These are phyloP conservation scores for Vicia faba DNA, from an alignment of 306 rosid genomes.

Conservation along the genomic window DNA sequence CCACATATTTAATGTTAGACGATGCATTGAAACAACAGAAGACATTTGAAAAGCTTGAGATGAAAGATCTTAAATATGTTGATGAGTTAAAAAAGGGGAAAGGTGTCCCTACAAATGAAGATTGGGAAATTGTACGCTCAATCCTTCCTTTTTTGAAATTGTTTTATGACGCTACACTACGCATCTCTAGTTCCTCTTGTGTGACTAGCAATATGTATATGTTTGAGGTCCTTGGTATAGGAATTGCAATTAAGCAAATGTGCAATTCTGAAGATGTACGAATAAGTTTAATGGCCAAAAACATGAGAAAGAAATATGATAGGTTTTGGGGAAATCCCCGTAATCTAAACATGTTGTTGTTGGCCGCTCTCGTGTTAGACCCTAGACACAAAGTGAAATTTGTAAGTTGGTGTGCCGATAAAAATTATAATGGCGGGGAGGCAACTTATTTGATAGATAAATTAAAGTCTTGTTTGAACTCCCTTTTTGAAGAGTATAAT, in stretches of 20 bases:
- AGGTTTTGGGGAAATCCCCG: constrained; percentile 14
- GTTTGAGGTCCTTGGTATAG: constrained; percentile 20
- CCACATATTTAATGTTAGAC: constrained; percentile 2
- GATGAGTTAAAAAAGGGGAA: constrained; percentile 6
- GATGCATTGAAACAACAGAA: not conserved
- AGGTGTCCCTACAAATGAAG: constrained; percentile 22
- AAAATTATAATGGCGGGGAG: not conserved
- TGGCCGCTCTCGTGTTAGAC: constrained; percentile 15
- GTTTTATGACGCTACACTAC: constrained; percentile 9
- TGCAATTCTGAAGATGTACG: constrained; percentile 5
- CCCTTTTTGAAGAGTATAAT: constrained; percentile 20
- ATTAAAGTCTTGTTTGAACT: not conserved
- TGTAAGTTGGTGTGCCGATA: not conserved
- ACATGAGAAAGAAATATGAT: constrained; percentile 12
- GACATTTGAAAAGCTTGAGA: constrained; percentile 17
- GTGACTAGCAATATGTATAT: constrained; percentile 10
- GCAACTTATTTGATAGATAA: constrained; percentile 9
- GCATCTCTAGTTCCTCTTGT: constrained; percentile 3
- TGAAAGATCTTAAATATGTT: constrained; percentile 2
- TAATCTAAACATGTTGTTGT: constrained; percentile 12
- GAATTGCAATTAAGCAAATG: not conserved
- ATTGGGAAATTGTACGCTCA: constrained; percentile 5
- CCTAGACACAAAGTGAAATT: constrained; percentile 8
- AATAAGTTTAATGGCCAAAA: constrained; percentile 3
- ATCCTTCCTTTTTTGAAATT: constrained; percentile 14